Percentiles rank a stretch among this genome's conserved stretches.
These are phyloP conservation scores for Ogataea chonburiensis DNA, from an alignment of 805 yeast genomes.

Conservation along the genomic window DNA sequence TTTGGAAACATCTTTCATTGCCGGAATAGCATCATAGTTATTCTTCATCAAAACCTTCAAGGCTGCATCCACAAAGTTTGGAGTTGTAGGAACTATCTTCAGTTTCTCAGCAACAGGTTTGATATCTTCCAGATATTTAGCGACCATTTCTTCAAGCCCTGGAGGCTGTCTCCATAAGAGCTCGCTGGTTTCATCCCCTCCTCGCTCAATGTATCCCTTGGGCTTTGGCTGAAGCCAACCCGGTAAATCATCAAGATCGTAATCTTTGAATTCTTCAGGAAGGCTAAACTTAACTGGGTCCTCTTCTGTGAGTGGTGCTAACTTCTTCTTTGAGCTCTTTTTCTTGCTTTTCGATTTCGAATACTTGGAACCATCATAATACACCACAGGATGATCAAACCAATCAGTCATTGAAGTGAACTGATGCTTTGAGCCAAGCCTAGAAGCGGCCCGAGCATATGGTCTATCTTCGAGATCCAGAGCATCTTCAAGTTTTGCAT, in stretches of 20 bases:
- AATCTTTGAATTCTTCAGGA: slow-evolving; percentile 46
- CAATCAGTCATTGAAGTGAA: slow-evolving; percentile 63
- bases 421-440: slow-evolving; percentile 75
- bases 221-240: slow-evolving; percentile 80
- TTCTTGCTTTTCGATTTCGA: slow-evolving; percentile 21
- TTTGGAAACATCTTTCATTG: slow-evolving; percentile 44
- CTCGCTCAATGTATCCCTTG: slow-evolving; percentile 80
- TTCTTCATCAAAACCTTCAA: slow-evolving; percentile 52
- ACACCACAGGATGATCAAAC: slow-evolving; percentile 63
- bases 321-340: slow-evolving; percentile 29
- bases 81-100: slow-evolving; percentile 58
- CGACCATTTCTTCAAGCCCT: slow-evolving; percentile 30
- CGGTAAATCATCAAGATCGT: slow-evolving; percentile 51
- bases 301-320: slow-evolving; percentile 22
- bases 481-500: slow-evolving; percentile 72
- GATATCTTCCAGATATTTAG: slow-evolving; percentile 54
- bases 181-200: slow-evolving; percentile 63
- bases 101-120: slow-evolving; percentile 55
- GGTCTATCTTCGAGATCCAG: slow-evolving; percentile 75
- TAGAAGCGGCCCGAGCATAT: slow-evolving; percentile 75
- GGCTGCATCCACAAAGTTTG: slow-evolving; percentile 80
- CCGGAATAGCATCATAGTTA: slow-evolving; percentile 49
- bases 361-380: slow-evolving; percentile 44
- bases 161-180: slow-evolving; percentile 62
- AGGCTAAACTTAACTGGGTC: slow-evolving; percentile 29